These are phyloP conservation scores for Asterophora lycoperdoides DNA, from an alignment of 768 basidiomycete species.

Conservation along the genomic window DNA sequence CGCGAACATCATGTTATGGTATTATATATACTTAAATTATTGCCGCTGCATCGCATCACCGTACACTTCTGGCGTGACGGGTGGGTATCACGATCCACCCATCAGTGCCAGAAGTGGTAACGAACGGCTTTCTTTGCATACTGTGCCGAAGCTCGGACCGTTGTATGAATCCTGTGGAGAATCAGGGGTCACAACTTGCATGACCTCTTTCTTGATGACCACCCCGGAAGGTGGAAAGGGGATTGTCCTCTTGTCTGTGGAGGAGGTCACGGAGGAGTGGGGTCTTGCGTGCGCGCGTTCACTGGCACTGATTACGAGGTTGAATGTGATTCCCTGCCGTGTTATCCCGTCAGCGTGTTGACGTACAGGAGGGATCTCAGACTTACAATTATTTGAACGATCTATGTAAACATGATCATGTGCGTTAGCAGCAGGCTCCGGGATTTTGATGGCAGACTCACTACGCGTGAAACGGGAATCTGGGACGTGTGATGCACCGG, in stretches of 20 bases:
- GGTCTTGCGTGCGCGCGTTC: constrained; percentile 2
- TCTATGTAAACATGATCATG: background rate
- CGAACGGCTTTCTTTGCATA: background rate
- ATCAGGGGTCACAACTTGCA: constrained; percentile 2
- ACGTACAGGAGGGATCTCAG: background rate
- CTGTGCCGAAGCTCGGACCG: background rate
- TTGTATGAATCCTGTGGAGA: background rate
- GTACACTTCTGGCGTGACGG: too few species aligned
- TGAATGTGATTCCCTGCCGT: constrained; percentile 12
- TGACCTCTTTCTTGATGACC: constrained; percentile 8
- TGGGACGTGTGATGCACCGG: constrained; percentile 4
- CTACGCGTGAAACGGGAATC: constrained; percentile 14
- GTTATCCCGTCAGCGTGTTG: background rate
- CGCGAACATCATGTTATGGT: too few species aligned
- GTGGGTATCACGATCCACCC: too few species aligned
- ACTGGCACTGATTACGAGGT: constrained; percentile 9
- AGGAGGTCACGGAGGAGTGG: background rate
- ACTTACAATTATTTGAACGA: constrained; percentile 13
- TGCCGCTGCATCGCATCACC: too few species aligned
- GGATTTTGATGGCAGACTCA: background rate
- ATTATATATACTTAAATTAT: too few species aligned
- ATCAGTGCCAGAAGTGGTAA: too few species aligned
- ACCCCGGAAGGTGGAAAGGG: background rate
- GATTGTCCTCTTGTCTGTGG: constrained; percentile 1
- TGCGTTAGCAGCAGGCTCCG: too few species aligned